Percentiles rank a stretch among this genome's conserved stretches.
These are phyloP conservation scores for Pyrus betulifolia DNA, from an alignment of 306 rosid genomes.

Conservation along the genomic window DNA sequence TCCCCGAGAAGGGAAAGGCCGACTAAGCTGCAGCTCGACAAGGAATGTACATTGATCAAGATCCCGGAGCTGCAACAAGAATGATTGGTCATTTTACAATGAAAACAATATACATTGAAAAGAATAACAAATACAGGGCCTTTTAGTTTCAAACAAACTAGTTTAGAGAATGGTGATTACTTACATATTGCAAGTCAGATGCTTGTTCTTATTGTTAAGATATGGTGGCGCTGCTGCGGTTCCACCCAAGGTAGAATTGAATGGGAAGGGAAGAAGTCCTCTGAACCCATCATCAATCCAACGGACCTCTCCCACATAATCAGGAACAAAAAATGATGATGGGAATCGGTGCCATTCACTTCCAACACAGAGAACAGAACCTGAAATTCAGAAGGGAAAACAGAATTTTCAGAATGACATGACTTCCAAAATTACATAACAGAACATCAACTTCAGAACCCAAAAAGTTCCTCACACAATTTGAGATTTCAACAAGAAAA, in stretches of 20 bases:
- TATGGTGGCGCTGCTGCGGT: conserved; percentile 85
- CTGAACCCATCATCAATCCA: conserved; percentile 95
- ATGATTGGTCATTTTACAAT: not conserved
- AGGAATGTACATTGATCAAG: conserved; percentile 75
- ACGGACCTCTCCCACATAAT: conserved; percentile 63
- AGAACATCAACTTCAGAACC: not conserved
- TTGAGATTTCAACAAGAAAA: not conserved
- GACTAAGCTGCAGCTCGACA: conserved; percentile 76
- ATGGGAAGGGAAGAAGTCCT: conserved; percentile 90
- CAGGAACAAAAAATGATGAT: conserved; percentile 83
- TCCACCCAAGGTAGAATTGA: conserved; percentile 87
- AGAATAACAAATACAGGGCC: not conserved
- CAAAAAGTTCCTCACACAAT: not conserved
- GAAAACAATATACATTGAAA: not conserved
- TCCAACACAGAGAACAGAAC: conserved; percentile 81
- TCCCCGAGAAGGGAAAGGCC: conserved; percentile 81
- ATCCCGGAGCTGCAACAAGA: conserved; percentile 54
- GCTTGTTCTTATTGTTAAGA: conserved; percentile 81
- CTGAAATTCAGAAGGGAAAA: conserved; percentile 29
- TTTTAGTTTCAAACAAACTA: not conserved
- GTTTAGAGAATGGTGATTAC: not conserved
- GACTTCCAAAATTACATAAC: not conserved
- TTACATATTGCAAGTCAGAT: conserved; percentile 69
- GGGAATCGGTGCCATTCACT: conserved; percentile 97
- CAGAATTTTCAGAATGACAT: not conserved